Evolutionary conservation across 2,329 filamentous ascomycete species (phyloP), one percentile per base, ranked within the genome.

Genomic region (Monilinia vaccinii-corymbosi): DNA sequence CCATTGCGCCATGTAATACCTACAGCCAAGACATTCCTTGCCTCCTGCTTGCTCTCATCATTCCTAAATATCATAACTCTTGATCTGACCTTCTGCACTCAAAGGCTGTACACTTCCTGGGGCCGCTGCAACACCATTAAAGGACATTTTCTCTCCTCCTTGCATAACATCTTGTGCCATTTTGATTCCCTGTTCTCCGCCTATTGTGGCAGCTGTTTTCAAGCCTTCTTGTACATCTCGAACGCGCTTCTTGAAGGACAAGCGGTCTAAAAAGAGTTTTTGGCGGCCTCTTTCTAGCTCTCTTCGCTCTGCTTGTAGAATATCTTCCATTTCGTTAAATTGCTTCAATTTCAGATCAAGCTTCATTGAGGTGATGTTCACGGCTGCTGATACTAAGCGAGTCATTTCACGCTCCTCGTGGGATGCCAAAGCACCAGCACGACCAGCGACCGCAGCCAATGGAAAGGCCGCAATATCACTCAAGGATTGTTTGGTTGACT

Each of bases 321-420:
- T 87, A 21, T 89, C 82, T 75, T 99, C 94, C 82, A 99, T 92
- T 73, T 99, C 94, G 69, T 89, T 88, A 75, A 99, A 99, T 73
- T 97, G 96, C 70, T 91, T 87, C 62, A 99, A 81, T 76, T 99
- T 99, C 68, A 97, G 79, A 75, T 97, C 91, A 63, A 97, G 85
- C 76, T 99, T 99, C 71, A 96, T 88, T 38, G 97, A 79, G n/a
- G 90, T 93, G 14, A 96, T 81, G 71, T 99, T 99, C 56, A 96
- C 90, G 0, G 91, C 91, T 7, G 91, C 88, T 2, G 91, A 93
- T 11, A 99, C 90, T 50, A 97, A 84, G 18, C 91, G 88, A 23
- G 92, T 96, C 84, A 97, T 94, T 75, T 97, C 91, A 61, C 95
- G 89, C 74, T 99, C 94, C 74, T 97, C 93, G 68, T 97, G 91